Base-by-base conservation (phyloP, 2,329 filamentous ascomycete species). In the Alternaria hordeiaustralica region DNA sequence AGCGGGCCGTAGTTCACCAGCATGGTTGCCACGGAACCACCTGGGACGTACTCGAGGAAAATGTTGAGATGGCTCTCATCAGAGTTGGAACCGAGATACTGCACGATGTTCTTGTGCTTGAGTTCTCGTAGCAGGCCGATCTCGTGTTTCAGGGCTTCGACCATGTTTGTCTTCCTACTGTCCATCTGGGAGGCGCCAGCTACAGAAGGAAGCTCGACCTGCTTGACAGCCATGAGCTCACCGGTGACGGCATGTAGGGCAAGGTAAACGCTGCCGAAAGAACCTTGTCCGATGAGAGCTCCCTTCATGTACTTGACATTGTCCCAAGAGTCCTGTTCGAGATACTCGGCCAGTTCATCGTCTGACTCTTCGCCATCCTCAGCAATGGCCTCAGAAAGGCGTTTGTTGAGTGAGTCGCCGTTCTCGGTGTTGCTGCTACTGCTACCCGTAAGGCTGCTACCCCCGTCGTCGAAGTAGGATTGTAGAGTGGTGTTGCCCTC, bases 301-400 rank as follows among this genome's bases (percentile, higher is more conserved):
- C 96, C 96, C 84, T 98, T 97, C 94, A 99, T 98, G 92, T 96
- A 99, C 80, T 97, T 97, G 83, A 95, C 92, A 67, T 97, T 94
- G 69, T 96, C 94, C 89, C 96, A 98, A 9, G 93, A 96, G 77
- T 97, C 93, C 68, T 93, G 93, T 33, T 93, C 90, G 44, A 98
- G 86, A 85, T 97, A 97, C 75, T 94, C 94, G 71, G 91, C 89
- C 21, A 98, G 86, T 72, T 96, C 94, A 75, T 94, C 92, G 73
- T 98, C 95, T 7, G 89, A 89, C 73, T 97, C 96, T 77, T 97
- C 95, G 33, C 94, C 94, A 74, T 98, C 95, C 71, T 96, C 92
- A 15, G 91, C 92, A 43, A 97, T 87, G 33, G 94, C 92, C 75
- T 96, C 89, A 61, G 91, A 93, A 55, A 97, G 86, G n/a, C 87